Conservation (phyloP, 495 filamentous ascomycete genomes). For the Penicillium herquei region DNA sequence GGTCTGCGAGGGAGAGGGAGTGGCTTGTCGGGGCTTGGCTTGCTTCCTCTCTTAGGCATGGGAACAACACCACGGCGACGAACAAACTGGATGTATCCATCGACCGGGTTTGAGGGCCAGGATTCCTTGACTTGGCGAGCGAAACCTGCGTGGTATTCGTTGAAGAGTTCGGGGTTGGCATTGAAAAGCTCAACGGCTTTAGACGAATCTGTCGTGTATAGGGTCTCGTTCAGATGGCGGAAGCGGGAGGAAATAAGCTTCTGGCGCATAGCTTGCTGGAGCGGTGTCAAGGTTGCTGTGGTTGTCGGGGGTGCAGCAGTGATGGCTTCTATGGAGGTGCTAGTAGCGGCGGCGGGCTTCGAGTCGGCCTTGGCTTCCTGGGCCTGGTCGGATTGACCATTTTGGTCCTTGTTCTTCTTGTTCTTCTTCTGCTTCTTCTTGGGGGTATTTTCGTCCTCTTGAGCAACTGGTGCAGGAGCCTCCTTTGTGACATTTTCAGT, state of each 20-base stretch:
- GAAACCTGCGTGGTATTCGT: constrained; percentile 93
- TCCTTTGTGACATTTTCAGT: constrained; percentile 14
- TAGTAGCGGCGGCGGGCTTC: constrained; percentile 10
- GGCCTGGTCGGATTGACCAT: constrained; percentile 23
- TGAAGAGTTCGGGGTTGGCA: constrained; percentile 82
- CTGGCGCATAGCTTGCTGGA: constrained; percentile 88
- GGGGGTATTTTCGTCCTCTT: constrained; percentile 18
- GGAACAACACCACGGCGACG: constrained; percentile 51
- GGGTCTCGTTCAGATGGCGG: constrained; percentile 92
- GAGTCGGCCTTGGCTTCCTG: constrained; percentile 12
- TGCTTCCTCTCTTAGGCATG: constrained; percentile 36
- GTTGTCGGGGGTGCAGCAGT: constrained; percentile 31
- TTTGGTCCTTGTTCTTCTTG: constrained; percentile 37
- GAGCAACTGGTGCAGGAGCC: constrained; percentile 20
- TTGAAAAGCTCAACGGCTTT: constrained; percentile 77
- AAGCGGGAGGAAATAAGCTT: constrained; percentile 94
- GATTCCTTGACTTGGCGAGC: constrained; percentile 82
- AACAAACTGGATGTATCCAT: constrained; percentile 71
- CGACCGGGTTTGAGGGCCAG: constrained; percentile 95
- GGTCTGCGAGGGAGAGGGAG: constrained; percentile 48
- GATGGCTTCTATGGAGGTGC: constrained; percentile 1
- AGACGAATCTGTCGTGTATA: constrained; percentile 85
- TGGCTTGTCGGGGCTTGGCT: constrained; percentile 30
- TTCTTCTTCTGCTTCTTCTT: constrained; percentile 39
- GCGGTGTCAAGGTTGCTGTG: constrained; percentile 69